Conservation (phyloP, 2,329 filamentous ascomycete genomes). For the Nemania sp. region DNA sequence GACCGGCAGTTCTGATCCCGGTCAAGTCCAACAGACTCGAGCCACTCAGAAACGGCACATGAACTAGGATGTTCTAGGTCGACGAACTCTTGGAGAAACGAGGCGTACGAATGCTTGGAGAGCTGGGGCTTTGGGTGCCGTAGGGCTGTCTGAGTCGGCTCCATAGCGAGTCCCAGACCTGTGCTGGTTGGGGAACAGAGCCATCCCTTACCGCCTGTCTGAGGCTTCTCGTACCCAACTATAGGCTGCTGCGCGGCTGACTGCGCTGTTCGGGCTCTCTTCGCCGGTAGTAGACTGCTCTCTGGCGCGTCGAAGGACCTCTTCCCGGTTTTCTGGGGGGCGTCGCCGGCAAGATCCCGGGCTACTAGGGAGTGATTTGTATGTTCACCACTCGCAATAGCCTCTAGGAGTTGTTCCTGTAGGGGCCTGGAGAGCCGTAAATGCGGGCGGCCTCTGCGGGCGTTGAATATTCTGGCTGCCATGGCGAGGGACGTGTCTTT, state of each 20-base stretch:
- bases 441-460: no score
- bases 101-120: constrained; percentile 3
- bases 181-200: background rate
- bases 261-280: constrained; percentile 1
- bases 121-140: background rate
- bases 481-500: no score
- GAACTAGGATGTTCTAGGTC: background rate
- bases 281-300: background rate
- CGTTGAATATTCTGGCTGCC: no score
- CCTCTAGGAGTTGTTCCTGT: no score
- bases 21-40: constrained; percentile 44
- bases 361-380: no score
- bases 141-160: background rate
- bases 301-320: background rate
- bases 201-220: background rate
- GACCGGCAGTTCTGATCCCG: constrained; percentile 47
- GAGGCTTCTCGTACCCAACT: background rate
- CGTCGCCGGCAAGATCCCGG: no score
- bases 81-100: constrained; percentile 7
- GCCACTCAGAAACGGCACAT: constrained; percentile 24
- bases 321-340: background rate
- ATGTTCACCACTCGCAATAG: no score
- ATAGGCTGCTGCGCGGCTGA: background rate
- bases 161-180: background rate
- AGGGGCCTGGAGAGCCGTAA: no score